Conservation (phyloP, 2,329 filamentous ascomycete genomes). For the Fusarium luffae region DNA sequence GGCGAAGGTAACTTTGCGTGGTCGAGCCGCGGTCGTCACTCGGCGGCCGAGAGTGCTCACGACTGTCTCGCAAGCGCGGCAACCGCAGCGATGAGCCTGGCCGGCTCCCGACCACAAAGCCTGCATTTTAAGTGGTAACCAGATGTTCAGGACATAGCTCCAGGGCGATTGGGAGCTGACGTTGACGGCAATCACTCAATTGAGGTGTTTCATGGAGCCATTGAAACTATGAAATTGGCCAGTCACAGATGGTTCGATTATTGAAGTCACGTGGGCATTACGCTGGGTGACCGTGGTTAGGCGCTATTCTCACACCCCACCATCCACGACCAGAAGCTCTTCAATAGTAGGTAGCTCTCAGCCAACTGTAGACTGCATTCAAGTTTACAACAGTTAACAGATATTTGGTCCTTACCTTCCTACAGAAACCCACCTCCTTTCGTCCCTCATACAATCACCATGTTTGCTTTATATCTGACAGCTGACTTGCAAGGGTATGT, state of each 20-base stretch:
- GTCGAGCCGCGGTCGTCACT: conserved; percentile 60
- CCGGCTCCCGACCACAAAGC: conserved; percentile 74
- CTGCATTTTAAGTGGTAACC: conserved; percentile 65
- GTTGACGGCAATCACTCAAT: conserved; percentile 32
- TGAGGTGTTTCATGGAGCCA: conserved; percentile 40
- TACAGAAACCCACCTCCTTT: not conserved
- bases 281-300: not conserved
- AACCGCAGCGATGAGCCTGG: conserved; percentile 72
- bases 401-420: not conserved
- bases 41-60: conserved; percentile 61
- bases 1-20: conserved; percentile 61
- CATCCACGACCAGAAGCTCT: conserved; percentile 30
- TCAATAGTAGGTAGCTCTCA: conserved; percentile 23
- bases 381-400: conserved; percentile 1
- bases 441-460: conserved; percentile 46
- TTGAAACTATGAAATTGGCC: conserved; percentile 39
- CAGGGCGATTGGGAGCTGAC: conserved; percentile 20
- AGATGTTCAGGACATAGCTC: conserved; percentile 41
- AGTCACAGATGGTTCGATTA: conserved; percentile 45
- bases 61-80: conserved; percentile 67
- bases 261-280: conserved; percentile 38
- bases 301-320: conserved; percentile 45
- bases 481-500: conserved; percentile 76
- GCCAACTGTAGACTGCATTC: conserved; percentile 24
- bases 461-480: conserved; percentile 74